phyloP scores from a whole-genome alignment of 2,329 filamentous ascomycete species.

The Diaporthe helianthi region DNA sequence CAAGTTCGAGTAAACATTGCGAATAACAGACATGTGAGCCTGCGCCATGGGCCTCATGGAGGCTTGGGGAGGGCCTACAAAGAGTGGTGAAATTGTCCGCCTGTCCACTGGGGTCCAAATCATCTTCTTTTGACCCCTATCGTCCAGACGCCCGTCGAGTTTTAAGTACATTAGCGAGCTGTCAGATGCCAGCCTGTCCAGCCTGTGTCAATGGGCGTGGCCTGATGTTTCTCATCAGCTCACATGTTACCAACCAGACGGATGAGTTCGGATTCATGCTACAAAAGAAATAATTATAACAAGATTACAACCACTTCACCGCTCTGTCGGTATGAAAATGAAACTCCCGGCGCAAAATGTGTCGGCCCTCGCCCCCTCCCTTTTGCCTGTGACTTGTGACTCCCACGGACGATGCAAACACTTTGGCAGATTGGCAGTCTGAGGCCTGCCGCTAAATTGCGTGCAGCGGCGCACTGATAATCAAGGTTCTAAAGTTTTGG shows the following conservation, averaged over 20 bases:
- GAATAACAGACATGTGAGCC: constrained; percentile 10
- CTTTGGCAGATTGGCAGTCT: constrained; percentile 15
- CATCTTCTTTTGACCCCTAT: not conserved
- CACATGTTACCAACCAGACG: not conserved
- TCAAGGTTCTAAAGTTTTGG: constrained; percentile 1
- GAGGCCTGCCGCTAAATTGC: constrained; percentile 11
- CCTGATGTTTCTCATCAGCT: not conserved
- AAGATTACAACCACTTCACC: constrained; percentile 16
- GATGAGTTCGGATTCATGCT: not conserved
- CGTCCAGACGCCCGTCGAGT: not conserved
- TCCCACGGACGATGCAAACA: constrained; percentile 20
- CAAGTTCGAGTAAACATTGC: constrained; percentile 13
- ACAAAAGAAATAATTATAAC: constrained; percentile 2
- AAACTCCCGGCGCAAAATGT: constrained; percentile 7
- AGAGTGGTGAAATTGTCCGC: not conserved
- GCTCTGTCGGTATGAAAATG: constrained; percentile 18
- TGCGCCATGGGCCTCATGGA: not conserved
- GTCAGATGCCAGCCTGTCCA: not conserved
- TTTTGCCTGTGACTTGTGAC: not conserved
- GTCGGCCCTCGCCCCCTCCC: no score
- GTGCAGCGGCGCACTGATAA: not conserved
- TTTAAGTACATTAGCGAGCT: not conserved
- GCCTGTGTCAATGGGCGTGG: not conserved
- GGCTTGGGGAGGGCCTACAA: not conserved
- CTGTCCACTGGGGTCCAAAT: not conserved